Percentiles rank a stretch among this genome's conserved stretches.
These are phyloP conservation scores for Aspergillus carbonarius DNA, from an alignment of 2,329 filamentous ascomycete genomes.

Conservation along the genomic window DNA sequence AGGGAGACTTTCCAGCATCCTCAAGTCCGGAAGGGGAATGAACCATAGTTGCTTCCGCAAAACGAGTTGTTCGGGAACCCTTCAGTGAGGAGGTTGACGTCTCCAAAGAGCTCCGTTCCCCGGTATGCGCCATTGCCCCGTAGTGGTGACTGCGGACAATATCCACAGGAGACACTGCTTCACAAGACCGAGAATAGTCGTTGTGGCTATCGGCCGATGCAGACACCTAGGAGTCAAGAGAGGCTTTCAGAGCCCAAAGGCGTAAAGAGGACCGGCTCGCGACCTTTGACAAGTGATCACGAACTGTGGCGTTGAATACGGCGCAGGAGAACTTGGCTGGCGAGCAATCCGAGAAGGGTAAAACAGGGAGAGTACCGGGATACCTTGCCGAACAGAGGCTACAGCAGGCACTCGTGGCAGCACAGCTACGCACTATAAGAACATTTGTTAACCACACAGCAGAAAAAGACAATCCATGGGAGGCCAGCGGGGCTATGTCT, in stretches of 20 bases:
- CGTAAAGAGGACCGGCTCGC: conserved; percentile 40
- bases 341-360: neutral
- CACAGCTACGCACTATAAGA: neutral
- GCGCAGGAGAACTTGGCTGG: neutral
- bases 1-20: conserved; percentile 47
- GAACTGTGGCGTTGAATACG: neutral
- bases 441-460: neutral
- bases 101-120: conserved; percentile 32
- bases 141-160: conserved; percentile 35
- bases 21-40: conserved; percentile 59
- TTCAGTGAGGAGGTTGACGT: conserved; percentile 41
- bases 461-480: neutral
- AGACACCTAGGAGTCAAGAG: conserved; percentile 22
- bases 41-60: conserved; percentile 65
- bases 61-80: conserved; percentile 60
- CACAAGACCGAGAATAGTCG: conserved; percentile 31
- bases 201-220: conserved; percentile 24
- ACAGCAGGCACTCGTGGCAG: neutral
- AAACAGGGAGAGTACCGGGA: neutral
- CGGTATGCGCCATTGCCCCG: conserved; percentile 30
- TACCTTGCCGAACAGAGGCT: neutral
- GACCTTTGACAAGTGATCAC: conserved; percentile 9
- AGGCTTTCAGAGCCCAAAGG: conserved; percentile 11
- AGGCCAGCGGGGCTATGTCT: neutral
- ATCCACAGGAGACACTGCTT: conserved; percentile 41